Evolutionary conservation across 169 alveolate species (phyloP).

Genomic region (Plasmodium knowlesi): DNA sequence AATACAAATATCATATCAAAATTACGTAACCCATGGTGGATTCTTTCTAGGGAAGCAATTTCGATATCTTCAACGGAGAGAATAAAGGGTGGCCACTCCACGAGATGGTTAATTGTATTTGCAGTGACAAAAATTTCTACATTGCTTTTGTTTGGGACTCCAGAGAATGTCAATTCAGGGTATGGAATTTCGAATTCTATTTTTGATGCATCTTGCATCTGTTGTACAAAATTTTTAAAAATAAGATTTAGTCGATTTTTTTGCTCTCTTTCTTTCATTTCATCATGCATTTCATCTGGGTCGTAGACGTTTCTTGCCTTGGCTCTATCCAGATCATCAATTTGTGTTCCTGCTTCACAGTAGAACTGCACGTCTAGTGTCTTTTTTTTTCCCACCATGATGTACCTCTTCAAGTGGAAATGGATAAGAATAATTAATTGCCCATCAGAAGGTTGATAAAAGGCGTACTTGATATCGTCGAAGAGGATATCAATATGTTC

Average conservation of each 20-base stretch:
- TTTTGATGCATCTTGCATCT: slow-evolving; percentile 79
- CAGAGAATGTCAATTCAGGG: slow-evolving; percentile 94
- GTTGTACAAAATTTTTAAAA: slow-evolving; percentile 90
- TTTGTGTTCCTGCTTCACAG: slow-evolving; percentile 96
- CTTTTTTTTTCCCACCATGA: slow-evolving; percentile 95
- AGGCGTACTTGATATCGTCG: slow-evolving; percentile 95
- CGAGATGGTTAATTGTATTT: slow-evolving; percentile 94
- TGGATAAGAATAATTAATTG: slow-evolving; percentile 96
- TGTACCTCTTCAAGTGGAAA: slow-evolving; percentile 94
- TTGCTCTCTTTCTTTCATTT: slow-evolving; percentile 95
- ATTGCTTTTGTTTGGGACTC: slow-evolving; percentile 96
- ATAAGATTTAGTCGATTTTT: slow-evolving; percentile 93
- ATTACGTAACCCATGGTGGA: slow-evolving; percentile 95
- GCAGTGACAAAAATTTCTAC: slow-evolving; percentile 96
- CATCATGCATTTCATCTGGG: slow-evolving; percentile 97
- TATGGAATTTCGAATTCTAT: slow-evolving; percentile 83
- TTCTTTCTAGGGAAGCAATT: slow-evolving; percentile 96
- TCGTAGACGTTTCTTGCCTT: slow-evolving; percentile 92
- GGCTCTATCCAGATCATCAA: slow-evolving; percentile 96
- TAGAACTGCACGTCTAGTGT: slow-evolving; percentile 95
- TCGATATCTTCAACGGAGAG: slow-evolving; percentile 96
- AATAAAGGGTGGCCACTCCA: slow-evolving; percentile 97
- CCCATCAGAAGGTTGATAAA: slow-evolving; percentile 97
- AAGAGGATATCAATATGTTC: slow-evolving; percentile 94
- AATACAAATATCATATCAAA: slow-evolving; percentile 97